Conservation (phyloP, 2,329 filamentous ascomycete species). For the Colletotrichum cordylinicola region DNA sequence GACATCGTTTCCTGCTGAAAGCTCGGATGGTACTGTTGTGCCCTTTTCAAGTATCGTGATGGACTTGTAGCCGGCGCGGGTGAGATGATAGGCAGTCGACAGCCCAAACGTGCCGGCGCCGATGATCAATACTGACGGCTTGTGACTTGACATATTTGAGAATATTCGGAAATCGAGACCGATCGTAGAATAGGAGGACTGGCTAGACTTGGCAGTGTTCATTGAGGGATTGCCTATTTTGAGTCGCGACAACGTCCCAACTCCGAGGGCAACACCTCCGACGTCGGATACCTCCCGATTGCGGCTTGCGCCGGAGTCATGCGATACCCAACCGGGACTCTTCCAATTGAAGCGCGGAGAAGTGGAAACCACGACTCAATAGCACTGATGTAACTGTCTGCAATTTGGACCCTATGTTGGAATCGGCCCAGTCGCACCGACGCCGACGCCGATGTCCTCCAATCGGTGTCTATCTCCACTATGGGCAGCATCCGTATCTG, state of each 20-base stretch:
- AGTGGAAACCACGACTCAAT: background rate
- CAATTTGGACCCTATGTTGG: background rate
- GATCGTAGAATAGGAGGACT: background rate
- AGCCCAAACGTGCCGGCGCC: constrained; percentile 50
- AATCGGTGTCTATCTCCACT: background rate
- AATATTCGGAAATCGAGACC: background rate
- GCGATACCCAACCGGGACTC: background rate
- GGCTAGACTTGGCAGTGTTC: background rate
- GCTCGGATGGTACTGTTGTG: constrained; percentile 42
- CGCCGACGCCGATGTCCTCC: background rate
- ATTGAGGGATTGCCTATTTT: background rate
- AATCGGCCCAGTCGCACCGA: background rate
- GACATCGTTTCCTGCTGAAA: constrained; percentile 35
- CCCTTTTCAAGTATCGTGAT: constrained; percentile 46
- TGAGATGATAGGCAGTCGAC: constrained; percentile 47
- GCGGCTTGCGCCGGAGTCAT: background rate
- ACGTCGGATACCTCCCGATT: background rate
- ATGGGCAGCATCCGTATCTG: background rate
- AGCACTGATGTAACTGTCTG: background rate
- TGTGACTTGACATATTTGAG: background rate
- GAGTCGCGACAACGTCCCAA: background rate
- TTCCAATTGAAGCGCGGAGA: background rate
- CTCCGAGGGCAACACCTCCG: background rate
- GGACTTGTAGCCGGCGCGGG: constrained; percentile 40
- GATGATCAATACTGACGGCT: constrained; percentile 24